Conservation (phyloP, 768 basidiomycete genomes). For the Naganishia vaughanmartiniae region DNA sequence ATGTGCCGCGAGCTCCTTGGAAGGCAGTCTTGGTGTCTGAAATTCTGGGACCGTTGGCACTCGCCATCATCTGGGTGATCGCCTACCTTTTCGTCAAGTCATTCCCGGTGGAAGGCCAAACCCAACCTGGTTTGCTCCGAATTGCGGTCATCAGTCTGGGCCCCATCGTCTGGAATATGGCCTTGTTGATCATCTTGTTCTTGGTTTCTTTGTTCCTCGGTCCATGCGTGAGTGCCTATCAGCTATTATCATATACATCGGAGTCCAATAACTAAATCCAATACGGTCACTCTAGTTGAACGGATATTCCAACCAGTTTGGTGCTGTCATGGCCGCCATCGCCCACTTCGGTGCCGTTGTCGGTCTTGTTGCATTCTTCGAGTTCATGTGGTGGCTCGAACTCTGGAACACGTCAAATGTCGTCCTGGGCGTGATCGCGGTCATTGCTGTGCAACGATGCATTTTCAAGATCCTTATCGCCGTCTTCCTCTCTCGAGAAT, state of each 20-base stretch:
- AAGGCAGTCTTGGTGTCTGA: conserved; percentile 83
- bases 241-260: not conserved
- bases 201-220: conserved; percentile 86
- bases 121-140: conserved; percentile 80
- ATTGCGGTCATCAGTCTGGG: conserved; percentile 90
- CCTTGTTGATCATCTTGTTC: conserved; percentile 80
- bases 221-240: conserved; percentile 60
- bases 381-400: conserved; percentile 97
- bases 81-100: conserved; percentile 69
- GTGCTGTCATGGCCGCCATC: conserved; percentile 84
- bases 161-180: conserved; percentile 93
- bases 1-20: conserved; percentile 91
- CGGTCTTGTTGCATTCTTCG: conserved; percentile 84
- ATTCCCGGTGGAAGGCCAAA: conserved; percentile 56
- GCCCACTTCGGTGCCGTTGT: conserved; percentile 78
- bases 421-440: conserved; percentile 85
- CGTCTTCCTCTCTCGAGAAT: conserved; percentile 91
- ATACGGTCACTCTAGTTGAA: conserved; percentile 37
- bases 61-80: conserved; percentile 80
- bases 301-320: conserved; percentile 76
- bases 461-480: conserved; percentile 91
- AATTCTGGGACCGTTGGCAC: conserved; percentile 76
- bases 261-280: not conserved
- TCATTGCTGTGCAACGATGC: conserved; percentile 81
- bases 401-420: conserved; percentile 88